Evolutionary conservation across 2,329 filamentous ascomycete species (phyloP).

Genomic region (Aspergillus tanneri): DNA sequence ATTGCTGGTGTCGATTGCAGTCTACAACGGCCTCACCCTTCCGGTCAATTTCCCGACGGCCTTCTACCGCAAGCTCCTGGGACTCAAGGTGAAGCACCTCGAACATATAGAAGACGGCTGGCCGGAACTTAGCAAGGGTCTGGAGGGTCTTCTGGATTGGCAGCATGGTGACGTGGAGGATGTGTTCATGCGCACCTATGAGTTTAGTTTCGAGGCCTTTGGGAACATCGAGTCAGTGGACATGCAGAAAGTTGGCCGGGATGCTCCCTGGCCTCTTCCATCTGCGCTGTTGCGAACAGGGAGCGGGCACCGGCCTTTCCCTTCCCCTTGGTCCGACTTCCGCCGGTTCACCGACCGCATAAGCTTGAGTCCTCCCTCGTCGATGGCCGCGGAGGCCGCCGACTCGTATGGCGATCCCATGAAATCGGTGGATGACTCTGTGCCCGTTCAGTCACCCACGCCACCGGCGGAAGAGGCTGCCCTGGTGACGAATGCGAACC

Average conservation of each 20-base stretch:
- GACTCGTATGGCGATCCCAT: constrained; percentile 18
- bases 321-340: constrained; percentile 25
- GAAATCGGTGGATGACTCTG: constrained; percentile 27
- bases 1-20: constrained; percentile 79
- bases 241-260: constrained; percentile 48
- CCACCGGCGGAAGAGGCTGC: constrained; percentile 55
- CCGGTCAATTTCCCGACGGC: constrained; percentile 85
- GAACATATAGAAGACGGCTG: constrained; percentile 83
- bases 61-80: constrained; percentile 77
- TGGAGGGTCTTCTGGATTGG: constrained; percentile 74
- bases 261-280: constrained; percentile 36
- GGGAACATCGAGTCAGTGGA: constrained; percentile 55
- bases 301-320: constrained; percentile 1
- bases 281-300: constrained; percentile 12
- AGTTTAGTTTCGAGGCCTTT: constrained; percentile 69
- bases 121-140: constrained; percentile 74
- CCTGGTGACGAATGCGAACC: constrained; percentile 78
- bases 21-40: constrained; percentile 90
- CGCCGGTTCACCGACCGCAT: constrained; percentile 21
- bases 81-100: constrained; percentile 65
- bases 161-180: constrained; percentile 78
- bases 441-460: constrained; percentile 27
- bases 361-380: constrained; percentile 22
- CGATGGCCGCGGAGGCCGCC: constrained; percentile 22
- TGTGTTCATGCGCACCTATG: constrained; percentile 79